phyloP scores from a whole-genome alignment of 345 rosid species.

The Populus simonii region DNA sequence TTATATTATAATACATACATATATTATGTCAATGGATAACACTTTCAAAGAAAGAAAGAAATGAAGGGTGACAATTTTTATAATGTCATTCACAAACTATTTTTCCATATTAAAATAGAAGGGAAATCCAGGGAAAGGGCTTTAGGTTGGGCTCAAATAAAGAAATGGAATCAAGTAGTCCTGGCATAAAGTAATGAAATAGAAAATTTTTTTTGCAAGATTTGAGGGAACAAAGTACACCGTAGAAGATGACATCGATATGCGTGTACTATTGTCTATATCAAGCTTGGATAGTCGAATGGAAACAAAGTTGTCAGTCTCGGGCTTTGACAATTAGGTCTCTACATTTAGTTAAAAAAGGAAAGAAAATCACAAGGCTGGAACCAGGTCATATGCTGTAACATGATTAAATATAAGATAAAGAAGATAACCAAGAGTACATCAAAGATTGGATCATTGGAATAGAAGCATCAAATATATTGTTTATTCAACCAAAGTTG shows the following conservation, averaged over 20 bases:
- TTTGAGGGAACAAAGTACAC: conserved; percentile 29
- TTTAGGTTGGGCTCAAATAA: conserved; percentile 39
- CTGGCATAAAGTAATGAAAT: conserved; percentile 18
- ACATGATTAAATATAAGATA: neutral
- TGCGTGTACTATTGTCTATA: conserved; percentile 23
- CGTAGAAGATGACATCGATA: conserved; percentile 44
- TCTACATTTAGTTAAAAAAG: neutral
- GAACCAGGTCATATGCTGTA: conserved; percentile 21
- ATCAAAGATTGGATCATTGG: conserved; percentile 57
- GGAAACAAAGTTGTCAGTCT: conserved; percentile 44
- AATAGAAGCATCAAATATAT: conserved; percentile 60
- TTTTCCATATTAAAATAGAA: neutral
- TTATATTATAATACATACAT: neutral
- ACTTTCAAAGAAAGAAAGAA: neutral
- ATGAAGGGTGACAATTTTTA: no score
- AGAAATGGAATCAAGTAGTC: conserved; percentile 19
- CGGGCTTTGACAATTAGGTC: conserved; percentile 40
- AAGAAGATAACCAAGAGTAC: conserved; percentile 33
- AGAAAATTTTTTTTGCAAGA: conserved; percentile 17
- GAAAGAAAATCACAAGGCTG: conserved; percentile 11
- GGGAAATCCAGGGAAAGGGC: conserved; percentile 33
- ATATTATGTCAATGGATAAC: neutral
- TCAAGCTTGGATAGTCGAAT: conserved; percentile 14
- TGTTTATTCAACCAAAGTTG: conserved; percentile 32
- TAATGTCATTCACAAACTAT: neutral